Evolutionary conservation across 2,329 filamentous ascomycete species (phyloP).

Genomic region (Lecanicillium sp.): DNA sequence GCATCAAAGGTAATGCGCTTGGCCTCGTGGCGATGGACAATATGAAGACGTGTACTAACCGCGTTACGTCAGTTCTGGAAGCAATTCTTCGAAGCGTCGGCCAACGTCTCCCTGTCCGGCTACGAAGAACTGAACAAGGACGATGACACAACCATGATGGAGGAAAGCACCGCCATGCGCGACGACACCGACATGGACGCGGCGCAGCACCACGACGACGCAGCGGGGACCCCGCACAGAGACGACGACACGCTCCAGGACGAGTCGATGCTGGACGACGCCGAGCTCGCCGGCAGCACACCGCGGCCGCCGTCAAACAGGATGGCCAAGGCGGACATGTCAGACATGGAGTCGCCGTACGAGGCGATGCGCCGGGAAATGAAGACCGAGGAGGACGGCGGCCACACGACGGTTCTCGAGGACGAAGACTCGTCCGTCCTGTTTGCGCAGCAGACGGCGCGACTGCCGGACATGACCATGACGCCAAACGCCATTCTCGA

Average conservation of each 20-base stretch:
- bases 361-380: conserved; percentile 65
- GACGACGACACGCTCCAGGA: conserved; percentile 19
- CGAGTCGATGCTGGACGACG: conserved; percentile 62
- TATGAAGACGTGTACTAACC: neutral
- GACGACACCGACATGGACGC: conserved; percentile 47
- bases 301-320: conserved; percentile 50
- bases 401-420: conserved; percentile 26
- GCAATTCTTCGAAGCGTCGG: conserved; percentile 97
- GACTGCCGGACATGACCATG: conserved; percentile 55
- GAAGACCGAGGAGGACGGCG: conserved; percentile 34
- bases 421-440: conserved; percentile 41
- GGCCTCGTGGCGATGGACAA: conserved; percentile 7
- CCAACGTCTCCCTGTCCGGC: conserved; percentile 91
- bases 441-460: conserved; percentile 44
- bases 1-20: conserved; percentile 66
- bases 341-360: conserved; percentile 68
- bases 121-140: conserved; percentile 77
- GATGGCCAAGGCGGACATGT: conserved; percentile 45
- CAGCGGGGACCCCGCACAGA: conserved; percentile 26
- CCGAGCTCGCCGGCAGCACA: conserved; percentile 58
- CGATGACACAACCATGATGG: conserved; percentile 45
- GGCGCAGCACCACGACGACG: conserved; percentile 30
- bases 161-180: conserved; percentile 47
- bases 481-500: conserved; percentile 44
- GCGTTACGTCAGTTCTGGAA: conserved; percentile 85